Evolutionary conservation across 2,329 filamentous ascomycete species (phyloP), one percentile per base, ranked within the genome.

Genomic region (Cercospora sp.): DNA sequence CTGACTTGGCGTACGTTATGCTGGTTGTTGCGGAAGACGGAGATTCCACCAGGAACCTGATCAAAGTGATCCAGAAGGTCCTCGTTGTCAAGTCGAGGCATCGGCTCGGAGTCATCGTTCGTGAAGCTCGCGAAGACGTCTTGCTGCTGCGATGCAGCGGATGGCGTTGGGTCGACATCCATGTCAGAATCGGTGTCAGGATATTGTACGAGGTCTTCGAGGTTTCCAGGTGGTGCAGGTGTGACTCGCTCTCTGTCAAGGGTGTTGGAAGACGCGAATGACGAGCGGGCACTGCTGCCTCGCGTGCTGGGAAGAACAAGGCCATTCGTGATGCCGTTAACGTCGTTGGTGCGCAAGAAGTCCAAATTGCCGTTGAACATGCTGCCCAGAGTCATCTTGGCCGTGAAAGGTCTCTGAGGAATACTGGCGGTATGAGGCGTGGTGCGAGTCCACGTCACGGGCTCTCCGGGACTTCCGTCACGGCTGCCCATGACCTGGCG

Each of bases 291-390:
- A 79, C 67, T 67, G n/a, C 59, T 60, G 33, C 48, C 66, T 12
- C 66, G 75, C 1, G 76, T 81, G 9, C 81, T 81, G 60, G 79
- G 79, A 42, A 82, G 73, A 69, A 75, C 48, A 18, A 72, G 58
- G 4, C 74, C 73, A 10, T 79, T 83, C 18, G 78, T 80, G 48
- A 84, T 82, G 36, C 86, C 84, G 23, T 80, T 83, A 72, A 88
- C 86, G 70, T 87, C 82, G 8, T 91, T 90, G 10, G 86, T 87
- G 72, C 94, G 87, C 69, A 94, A 91, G 75, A 94, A 90, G 62
- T 90, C 87, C 39, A 77, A 67, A 59, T 77, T 77, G 58, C 76
- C 76, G 42, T 77, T 71, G 60, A 78, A 78, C 74, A 77, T 76
- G 2, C 73, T 75, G 18, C 73, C 72, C 0, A 78, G 71, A 12